Evolutionary conservation across 768 basidiomycete species (phyloP), one percentile per base, ranked within the genome.

Genomic region (Grammothele lineata): DNA sequence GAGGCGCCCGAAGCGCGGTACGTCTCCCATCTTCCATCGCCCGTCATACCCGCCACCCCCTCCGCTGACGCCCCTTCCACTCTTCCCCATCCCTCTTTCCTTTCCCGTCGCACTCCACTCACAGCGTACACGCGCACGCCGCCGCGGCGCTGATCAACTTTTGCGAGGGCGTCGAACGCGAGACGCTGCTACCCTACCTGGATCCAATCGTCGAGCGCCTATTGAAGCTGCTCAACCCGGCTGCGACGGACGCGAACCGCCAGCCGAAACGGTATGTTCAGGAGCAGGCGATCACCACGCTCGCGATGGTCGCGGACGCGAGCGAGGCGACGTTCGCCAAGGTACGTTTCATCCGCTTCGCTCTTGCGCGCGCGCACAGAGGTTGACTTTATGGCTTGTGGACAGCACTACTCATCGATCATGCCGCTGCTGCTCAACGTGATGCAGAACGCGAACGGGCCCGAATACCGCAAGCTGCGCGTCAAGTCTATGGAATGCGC

Each of bases 401-500:
- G 22, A 17, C 14, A 90, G 84, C 83, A 87, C 62, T 91, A 92
- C 58, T 59, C 75, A 8, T 70, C 79, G 3, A 86, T 92, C 47
- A 91, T 92, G 87, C 87, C 89, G 0, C 70, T 92, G 3, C 63
- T 92, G 18, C 61, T 93, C 51, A 82, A 80, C 45, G 85, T 92
- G 0, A 73, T 95, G 40, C 69, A 77, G 17, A 85, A 87, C 39
- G 85, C 86, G 10, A 83, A 81, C 35, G 77, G 78, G 5, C 62
- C 74, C 0, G 81, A 84, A 41, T 83, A 87, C 62, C 70, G 74
- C 21, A 84, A 82, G 59, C 58, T 93, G 41, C 72, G 87, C 19
- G 77, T 81, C 33, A 90, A 92, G 60, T 88, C 89, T 0, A 92
- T 95, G 87, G 92, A 94, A 60, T 92, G 91, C 62, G 90, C 88